phyloP scores from a whole-genome alignment of 1,284 basidiomycete genomes.

The Porodaedalea pini region DNA sequence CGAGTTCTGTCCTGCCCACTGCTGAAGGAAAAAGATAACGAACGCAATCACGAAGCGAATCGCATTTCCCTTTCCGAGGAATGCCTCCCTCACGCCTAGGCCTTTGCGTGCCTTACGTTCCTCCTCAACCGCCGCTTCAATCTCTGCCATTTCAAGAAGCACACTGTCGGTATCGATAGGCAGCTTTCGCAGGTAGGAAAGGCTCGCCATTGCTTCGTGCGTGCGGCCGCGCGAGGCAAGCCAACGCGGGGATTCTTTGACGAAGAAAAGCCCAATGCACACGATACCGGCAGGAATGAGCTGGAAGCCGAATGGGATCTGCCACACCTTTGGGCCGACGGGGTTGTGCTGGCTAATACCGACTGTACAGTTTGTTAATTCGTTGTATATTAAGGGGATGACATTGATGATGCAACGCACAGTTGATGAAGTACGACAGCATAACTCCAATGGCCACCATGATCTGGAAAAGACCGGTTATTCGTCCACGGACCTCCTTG shows the following conservation, averaged over 20 bases:
- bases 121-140: constrained; percentile 63
- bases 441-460: constrained; percentile 75
- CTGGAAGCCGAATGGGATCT: constrained; percentile 72
- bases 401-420: constrained; percentile 41
- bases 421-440: constrained; percentile 75
- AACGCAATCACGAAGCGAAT: constrained; percentile 67
- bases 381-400: background rate
- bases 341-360: constrained; percentile 56
- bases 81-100: constrained; percentile 61
- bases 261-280: constrained; percentile 66
- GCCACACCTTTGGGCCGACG: constrained; percentile 56
- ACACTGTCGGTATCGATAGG: constrained; percentile 45
- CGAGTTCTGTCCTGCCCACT: constrained; percentile 59
- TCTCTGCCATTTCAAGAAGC: constrained; percentile 53
- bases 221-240: constrained; percentile 34
- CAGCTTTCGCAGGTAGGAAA: constrained; percentile 56
- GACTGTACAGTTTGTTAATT: constrained; percentile 35
- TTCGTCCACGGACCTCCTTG: constrained; percentile 67
- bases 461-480: constrained; percentile 78
- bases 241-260: constrained; percentile 46
- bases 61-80: constrained; percentile 72
- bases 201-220: constrained; percentile 33
- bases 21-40: constrained; percentile 58
- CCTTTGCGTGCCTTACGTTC: constrained; percentile 54
- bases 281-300: constrained; percentile 77